Evolutionary conservation across 2,329 filamentous ascomycete genomes (phyloP).

Genomic region (Fusarium pseudograminearum): DNA sequence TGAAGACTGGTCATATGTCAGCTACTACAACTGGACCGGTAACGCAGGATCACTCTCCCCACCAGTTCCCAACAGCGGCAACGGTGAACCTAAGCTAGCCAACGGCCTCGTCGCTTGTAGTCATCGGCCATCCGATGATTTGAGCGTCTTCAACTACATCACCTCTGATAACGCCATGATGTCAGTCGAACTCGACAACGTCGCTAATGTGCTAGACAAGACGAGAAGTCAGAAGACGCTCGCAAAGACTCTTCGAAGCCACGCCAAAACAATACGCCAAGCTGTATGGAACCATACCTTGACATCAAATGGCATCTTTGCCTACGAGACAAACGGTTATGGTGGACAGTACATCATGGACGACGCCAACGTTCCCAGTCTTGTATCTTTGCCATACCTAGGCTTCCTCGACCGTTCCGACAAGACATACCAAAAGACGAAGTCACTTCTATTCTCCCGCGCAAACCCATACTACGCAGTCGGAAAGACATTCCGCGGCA

Average conservation of each 20-base stretch:
- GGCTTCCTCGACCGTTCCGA: conserved; percentile 22
- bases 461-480: conserved; percentile 24
- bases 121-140: conserved; percentile 25
- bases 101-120: conserved; percentile 25
- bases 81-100: conserved; percentile 15
- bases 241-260: not conserved
- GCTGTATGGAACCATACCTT: conserved; percentile 24
- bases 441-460: conserved; percentile 7
- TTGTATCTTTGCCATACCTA: conserved; percentile 14
- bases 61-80: conserved; percentile 24
- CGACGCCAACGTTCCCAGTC: conserved; percentile 26
- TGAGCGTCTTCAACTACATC: conserved; percentile 25
- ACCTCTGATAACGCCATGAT: conserved; percentile 33
- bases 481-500: conserved; percentile 12
- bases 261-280: conserved; percentile 12
- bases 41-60: conserved; percentile 18
- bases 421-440: conserved; percentile 18
- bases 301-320: conserved; percentile 15
- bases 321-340: conserved; percentile 27
- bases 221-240: not conserved
- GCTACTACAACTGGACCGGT: conserved; percentile 35
- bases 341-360: conserved; percentile 37
- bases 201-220: conserved; percentile 14
- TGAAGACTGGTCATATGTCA: conserved; percentile 21
- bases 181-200: conserved; percentile 23